Conservation (phyloP, 257 asterid species). For the Knoxia roxburghii region DNA sequence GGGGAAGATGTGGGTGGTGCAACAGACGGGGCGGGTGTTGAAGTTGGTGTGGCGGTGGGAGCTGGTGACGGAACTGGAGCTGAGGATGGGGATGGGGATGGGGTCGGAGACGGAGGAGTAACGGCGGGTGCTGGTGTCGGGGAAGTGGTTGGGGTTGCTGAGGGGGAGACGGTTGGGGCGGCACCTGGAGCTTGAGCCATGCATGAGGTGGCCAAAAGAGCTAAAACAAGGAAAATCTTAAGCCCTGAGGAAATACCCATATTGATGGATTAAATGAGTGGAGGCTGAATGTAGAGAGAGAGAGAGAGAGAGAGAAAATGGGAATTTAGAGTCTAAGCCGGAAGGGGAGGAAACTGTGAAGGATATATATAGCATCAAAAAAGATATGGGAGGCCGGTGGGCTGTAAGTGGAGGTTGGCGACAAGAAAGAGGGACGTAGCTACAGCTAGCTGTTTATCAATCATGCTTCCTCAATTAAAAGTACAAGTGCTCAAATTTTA, state of each 20-base stretch:
- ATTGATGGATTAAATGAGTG: not conserved
- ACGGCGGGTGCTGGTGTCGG: conserved; percentile 37
- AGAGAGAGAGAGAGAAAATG: not conserved
- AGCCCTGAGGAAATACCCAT: conserved; percentile 28
- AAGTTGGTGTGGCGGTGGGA: conserved; percentile 9
- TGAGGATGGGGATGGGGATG: conserved; percentile 2
- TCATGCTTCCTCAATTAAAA: no score
- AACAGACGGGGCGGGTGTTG: conserved; percentile 8
- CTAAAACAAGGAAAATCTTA: conserved; percentile 41
- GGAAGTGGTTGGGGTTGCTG: conserved; percentile 40
- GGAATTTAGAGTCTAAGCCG: conserved; percentile 9
- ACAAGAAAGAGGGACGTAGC: not conserved
- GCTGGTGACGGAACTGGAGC: conserved; percentile 35
- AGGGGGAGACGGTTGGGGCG: conserved; percentile 51
- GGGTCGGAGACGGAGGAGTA: conserved; percentile 4
- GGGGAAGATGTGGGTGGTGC: conserved; percentile 22
- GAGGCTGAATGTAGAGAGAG: not conserved
- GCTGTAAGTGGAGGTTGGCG: not conserved
- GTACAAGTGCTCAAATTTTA: no score
- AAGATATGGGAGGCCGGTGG: not conserved
- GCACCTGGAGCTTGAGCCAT: conserved; percentile 59
- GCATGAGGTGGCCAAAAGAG: conserved; percentile 50
- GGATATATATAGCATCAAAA: conserved; percentile 18
- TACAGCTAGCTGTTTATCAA: no score
- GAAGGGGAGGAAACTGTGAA: conserved; percentile 23